phyloP scores from a whole-genome alignment of 106 monocot genomes.

The Platanthera guangdongensis region DNA sequence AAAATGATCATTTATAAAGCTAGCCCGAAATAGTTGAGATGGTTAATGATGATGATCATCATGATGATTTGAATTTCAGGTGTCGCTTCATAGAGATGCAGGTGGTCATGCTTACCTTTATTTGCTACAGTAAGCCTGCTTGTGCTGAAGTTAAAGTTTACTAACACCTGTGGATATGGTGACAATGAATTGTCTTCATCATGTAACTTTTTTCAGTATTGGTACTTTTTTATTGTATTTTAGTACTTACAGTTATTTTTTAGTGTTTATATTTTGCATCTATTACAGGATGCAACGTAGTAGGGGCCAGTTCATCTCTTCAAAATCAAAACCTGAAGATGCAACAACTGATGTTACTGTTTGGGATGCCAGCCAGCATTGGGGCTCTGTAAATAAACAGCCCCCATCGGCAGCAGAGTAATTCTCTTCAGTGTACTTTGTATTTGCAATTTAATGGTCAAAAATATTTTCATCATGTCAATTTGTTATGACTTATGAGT shows the following conservation, averaged over 20 bases:
- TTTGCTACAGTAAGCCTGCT: not conserved
- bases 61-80: not conserved
- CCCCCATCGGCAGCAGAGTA: conserved; percentile 71
- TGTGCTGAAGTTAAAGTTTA: not conserved
- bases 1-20: too few species aligned
- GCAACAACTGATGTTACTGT: conserved; percentile 22
- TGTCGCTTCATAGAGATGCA: not conserved
- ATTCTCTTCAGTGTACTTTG: not conserved
- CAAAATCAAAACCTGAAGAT: conserved; percentile 83
- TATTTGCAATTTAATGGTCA: not conserved
- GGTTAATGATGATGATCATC: too few species aligned
- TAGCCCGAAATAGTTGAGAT: too few species aligned
- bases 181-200: not conserved
- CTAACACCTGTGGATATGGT: not conserved
- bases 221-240: not conserved
- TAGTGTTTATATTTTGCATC: not conserved
- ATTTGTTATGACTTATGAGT: not conserved
- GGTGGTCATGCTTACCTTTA: not conserved
- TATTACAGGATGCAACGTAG: conserved; percentile 77
- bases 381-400: conserved; percentile 51
- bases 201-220: not conserved
- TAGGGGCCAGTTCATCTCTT: conserved; percentile 88
- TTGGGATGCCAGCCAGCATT: conserved; percentile 56
- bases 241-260: not conserved
- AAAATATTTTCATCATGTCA: not conserved